Evolutionary conservation across 2,329 filamentous ascomycete genomes (phyloP), one percentile per base, ranked within the genome.

Genomic region (Triangularia verruculosa): DNA sequence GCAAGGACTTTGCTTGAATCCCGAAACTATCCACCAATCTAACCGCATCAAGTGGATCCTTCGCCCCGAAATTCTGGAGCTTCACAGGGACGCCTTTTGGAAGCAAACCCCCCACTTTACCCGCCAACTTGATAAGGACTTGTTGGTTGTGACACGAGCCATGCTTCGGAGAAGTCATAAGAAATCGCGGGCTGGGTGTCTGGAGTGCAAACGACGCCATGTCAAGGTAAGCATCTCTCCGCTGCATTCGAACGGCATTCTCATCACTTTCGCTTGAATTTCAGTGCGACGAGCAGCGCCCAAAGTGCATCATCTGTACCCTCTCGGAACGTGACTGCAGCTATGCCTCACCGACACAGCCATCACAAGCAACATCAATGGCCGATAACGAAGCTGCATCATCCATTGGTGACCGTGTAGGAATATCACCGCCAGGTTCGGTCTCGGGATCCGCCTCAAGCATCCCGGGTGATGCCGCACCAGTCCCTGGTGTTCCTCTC

Each of bases 231-330:
- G n/a, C n/a, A 59, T 17, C 24, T 24, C 12, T 15, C 2, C 3
- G 11, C 9, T 5, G 20, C 51, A 9, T 47, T 34, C 11, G 20
- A 55, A 22, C 13, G 3, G 15, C 47, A 57, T 6, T 24, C 39
- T 55, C 13, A 27, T 60, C 12, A 56, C 12, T 11, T 43, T 17
- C 5, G 55, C 12, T 51, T 15, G 12, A 6, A 51, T 47, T 6
- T 55, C n/a, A 72, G 72, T 73, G 72, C 61, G 73, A 74, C 58
- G 73, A 74, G 57, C 66, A 70, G 28, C 66, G 72, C 9, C 73
- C 73, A 12, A 64, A 64, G 32, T 74, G 73, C 57, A 68, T 70
- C 51, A 72, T 72, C 30, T 74, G 73, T 61, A 72, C 69, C 1
- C 67, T 72, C 0, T 72, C 72, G 3, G 69, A 70, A 13, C 66